Conservation (phyloP, 176 grass and related monocot genomes). For the Phoenix dactylifera region DNA sequence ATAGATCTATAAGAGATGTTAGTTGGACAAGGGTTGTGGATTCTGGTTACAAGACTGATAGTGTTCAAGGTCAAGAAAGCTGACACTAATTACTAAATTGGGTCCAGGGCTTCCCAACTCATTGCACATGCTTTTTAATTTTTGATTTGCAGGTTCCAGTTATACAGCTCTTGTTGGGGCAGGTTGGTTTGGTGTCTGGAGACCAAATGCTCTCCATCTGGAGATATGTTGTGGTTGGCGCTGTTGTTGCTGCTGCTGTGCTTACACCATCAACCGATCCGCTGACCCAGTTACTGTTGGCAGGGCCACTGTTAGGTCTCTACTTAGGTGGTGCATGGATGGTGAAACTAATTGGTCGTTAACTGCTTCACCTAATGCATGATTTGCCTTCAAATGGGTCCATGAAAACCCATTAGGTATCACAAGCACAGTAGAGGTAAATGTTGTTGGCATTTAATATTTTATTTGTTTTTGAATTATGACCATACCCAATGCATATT, state of each 20-base stretch:
- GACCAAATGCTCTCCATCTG: constrained; percentile 96
- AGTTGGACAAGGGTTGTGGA: too few species aligned
- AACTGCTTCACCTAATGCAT: background rate
- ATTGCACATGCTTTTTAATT: background rate
- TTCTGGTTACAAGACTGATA: too few species aligned
- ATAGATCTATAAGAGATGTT: too few species aligned
- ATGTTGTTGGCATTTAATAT: too few species aligned
- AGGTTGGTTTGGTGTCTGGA: constrained; percentile 75
- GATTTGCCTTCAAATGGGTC: background rate
- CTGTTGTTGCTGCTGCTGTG: constrained; percentile 80
- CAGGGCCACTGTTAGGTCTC: constrained; percentile 79
- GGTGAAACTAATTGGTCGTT: constrained; percentile 87
- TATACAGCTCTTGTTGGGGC: constrained; percentile 79
- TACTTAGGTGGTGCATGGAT: constrained; percentile 89
- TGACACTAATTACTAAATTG: too few species aligned
- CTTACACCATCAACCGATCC: constrained; percentile 94
- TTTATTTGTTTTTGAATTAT: too few species aligned
- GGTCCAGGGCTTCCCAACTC: too few species aligned
- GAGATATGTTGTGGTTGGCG: constrained; percentile 96
- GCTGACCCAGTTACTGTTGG: constrained; percentile 81
- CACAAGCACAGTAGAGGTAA: background rate
- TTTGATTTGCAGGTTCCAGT: constrained; percentile 74
- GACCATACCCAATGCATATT: too few species aligned
- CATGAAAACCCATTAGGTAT: background rate
- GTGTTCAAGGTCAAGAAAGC: too few species aligned